These are phyloP conservation scores for Xylaria sp. DNA, from an alignment of 2,329 filamentous ascomycete genomes.

Conservation along the genomic window DNA sequence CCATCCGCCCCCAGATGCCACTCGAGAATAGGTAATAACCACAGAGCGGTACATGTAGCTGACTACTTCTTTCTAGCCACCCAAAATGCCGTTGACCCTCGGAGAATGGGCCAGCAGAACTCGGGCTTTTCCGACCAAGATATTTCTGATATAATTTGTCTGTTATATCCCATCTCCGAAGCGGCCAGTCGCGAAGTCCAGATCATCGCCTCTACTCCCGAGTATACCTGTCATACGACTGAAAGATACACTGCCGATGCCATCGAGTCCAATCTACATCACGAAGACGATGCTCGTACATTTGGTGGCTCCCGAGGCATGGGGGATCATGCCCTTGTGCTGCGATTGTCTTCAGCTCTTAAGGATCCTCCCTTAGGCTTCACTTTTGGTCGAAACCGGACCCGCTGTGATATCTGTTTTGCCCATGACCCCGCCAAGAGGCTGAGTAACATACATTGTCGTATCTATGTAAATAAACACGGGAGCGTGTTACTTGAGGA, in stretches of 20 bases:
- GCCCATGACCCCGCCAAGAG: conserved; percentile 70
- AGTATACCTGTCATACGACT: conserved; percentile 56
- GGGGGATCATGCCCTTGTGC: conserved; percentile 72
- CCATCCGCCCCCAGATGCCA: not conserved
- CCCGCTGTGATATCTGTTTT: conserved; percentile 75
- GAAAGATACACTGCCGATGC: conserved; percentile 55
- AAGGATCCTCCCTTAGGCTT: conserved; percentile 77
- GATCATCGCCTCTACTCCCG: conserved; percentile 49
- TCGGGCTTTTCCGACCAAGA: conserved; percentile 84
- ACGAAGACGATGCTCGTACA: conserved; percentile 55
- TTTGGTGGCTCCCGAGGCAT: conserved; percentile 60
- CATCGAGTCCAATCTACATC: conserved; percentile 57
- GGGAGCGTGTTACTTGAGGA: conserved; percentile 92
- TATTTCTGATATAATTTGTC: conserved; percentile 85
- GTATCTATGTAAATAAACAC: conserved; percentile 87
- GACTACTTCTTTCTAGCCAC: conserved; percentile 61
- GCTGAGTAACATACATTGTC: conserved; percentile 95
- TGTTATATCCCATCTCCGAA: conserved; percentile 79
- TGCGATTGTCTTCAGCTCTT: conserved; percentile 76
- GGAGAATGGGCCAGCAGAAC: conserved; percentile 78
- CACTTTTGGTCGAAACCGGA: conserved; percentile 79
- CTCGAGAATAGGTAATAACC: not conserved
- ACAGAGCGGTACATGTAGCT: not conserved
- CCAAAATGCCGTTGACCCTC: conserved; percentile 80
- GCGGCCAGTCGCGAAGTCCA: conserved; percentile 74